A percentile compares a stretch with the other conserved stretches of the same genome.
These are phyloP conservation scores for Xylaria hypoxylon DNA, from an alignment of 2,329 filamentous ascomycete species.

Conservation along the genomic window DNA sequence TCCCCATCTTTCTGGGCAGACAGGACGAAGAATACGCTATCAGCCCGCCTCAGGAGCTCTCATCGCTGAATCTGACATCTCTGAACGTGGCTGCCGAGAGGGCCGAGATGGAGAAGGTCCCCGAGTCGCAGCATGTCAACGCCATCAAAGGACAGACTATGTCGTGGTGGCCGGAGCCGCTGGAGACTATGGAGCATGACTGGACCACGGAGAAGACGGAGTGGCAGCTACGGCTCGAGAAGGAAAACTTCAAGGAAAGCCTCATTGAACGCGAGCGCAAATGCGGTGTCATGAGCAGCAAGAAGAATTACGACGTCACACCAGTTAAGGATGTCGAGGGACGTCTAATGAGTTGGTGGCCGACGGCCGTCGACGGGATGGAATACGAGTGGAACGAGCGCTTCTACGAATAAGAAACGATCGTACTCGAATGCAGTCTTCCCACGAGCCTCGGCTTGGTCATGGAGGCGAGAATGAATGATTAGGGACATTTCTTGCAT, in stretches of 20 bases:
- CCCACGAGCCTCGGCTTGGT: background rate
- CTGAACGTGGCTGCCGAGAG: conserved; percentile 2
- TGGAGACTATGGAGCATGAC: conserved; percentile 43
- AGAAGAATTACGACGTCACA: conserved; percentile 17
- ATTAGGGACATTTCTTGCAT: conserved; percentile 1
- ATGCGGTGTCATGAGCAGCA: background rate
- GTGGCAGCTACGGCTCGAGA: conserved; percentile 26
- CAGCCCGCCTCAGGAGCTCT: background rate
- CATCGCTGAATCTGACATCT: background rate
- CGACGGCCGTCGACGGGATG: conserved; percentile 35
- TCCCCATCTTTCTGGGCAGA: conserved; percentile 49
- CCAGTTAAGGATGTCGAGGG: conserved; percentile 42
- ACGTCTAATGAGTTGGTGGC: conserved; percentile 47
- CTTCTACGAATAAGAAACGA: conserved; percentile 49
- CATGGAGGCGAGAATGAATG: background rate
- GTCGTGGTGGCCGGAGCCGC: conserved; percentile 48
- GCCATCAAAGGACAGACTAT: conserved; percentile 45
- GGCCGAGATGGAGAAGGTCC: conserved; percentile 13
- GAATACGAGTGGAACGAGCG: conserved; percentile 47
- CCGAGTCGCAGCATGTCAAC: conserved; percentile 22
- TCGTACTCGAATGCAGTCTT: background rate
- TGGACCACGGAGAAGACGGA: conserved; percentile 40
- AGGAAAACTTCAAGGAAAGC: conserved; percentile 29
- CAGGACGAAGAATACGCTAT: conserved; percentile 42
- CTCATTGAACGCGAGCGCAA: conserved; percentile 26